Evolutionary conservation across 768 basidiomycete genomes (phyloP).

Genomic region (Auriculariales sp.): DNA sequence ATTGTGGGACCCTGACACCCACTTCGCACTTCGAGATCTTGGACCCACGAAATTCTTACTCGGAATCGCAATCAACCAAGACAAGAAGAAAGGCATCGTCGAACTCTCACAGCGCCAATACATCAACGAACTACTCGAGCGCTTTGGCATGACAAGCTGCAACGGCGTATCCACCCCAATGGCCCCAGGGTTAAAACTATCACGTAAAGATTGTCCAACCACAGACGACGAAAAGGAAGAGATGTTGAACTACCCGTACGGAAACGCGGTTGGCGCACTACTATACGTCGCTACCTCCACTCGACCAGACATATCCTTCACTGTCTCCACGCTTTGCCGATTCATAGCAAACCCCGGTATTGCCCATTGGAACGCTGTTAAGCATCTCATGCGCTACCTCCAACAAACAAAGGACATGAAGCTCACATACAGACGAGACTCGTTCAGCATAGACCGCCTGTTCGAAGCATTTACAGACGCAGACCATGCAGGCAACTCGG

Average conservation of each 20-base stretch:
- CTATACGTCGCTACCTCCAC: too few species aligned
- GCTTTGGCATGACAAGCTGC: background rate
- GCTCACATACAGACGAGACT: too few species aligned
- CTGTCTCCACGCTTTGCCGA: too few species aligned
- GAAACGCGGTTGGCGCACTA: too few species aligned
- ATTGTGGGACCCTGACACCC: too few species aligned
- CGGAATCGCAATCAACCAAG: background rate
- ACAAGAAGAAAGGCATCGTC: background rate
- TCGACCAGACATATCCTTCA: too few species aligned
- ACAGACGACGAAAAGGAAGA: slow-evolving; percentile 1
- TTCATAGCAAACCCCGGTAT: too few species aligned
- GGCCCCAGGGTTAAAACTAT: background rate
- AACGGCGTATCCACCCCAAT: background rate
- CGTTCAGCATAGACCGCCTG: background rate
- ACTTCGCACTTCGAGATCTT: background rate
- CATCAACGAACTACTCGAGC: background rate
- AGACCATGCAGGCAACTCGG: slow-evolving; percentile 3
- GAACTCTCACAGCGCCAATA: background rate
- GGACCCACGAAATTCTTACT: background rate
- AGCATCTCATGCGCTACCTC: too few species aligned
- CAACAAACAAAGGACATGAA: too few species aligned
- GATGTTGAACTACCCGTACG: too few species aligned
- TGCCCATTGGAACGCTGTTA: too few species aligned
- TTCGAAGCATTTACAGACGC: slow-evolving; percentile 2
- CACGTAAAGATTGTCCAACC: background rate